Conservation (phyloP, 139 green algal genomes). For the Picochlorum costavermella region DNA sequence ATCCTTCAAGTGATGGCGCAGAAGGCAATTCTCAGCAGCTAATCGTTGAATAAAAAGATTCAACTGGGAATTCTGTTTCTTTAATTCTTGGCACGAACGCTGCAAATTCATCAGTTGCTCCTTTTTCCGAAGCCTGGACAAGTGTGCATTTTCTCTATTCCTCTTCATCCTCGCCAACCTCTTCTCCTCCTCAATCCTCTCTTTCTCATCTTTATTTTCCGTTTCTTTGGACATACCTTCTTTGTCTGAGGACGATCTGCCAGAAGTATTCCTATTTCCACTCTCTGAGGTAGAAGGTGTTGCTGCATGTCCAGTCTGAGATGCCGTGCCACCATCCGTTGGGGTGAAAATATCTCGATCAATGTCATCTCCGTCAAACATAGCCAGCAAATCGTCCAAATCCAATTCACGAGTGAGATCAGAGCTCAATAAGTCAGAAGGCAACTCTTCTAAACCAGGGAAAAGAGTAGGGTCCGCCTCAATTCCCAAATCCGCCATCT, state of each 20-base stretch:
- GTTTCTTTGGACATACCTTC: background rate
- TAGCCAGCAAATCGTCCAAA: constrained; percentile 1
- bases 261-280: constrained; percentile 8
- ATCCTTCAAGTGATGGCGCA: constrained; percentile 41
- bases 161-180: constrained; percentile 32
- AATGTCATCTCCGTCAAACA: background rate
- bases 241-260: background rate
- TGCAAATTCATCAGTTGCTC: constrained; percentile 55
- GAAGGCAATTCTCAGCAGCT: constrained; percentile 47
- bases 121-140: constrained; percentile 62
- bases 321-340: no score
- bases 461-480: background rate
- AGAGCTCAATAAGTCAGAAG: background rate
- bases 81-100: constrained; percentile 26
- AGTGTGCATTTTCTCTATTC: constrained; percentile 61
- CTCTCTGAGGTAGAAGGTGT: constrained; percentile 24
- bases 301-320: no score
- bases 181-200: background rate
- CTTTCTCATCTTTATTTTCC: background rate
- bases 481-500: no score
- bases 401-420: background rate
- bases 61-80: constrained; percentile 36
- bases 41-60: constrained; percentile 35
- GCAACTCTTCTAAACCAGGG: background rate
- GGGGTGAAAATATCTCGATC: no score